Evolutionary conservation across 1,139 yeast genomes (phyloP).

Genomic region (Blastobotrys ciferrii): DNA sequence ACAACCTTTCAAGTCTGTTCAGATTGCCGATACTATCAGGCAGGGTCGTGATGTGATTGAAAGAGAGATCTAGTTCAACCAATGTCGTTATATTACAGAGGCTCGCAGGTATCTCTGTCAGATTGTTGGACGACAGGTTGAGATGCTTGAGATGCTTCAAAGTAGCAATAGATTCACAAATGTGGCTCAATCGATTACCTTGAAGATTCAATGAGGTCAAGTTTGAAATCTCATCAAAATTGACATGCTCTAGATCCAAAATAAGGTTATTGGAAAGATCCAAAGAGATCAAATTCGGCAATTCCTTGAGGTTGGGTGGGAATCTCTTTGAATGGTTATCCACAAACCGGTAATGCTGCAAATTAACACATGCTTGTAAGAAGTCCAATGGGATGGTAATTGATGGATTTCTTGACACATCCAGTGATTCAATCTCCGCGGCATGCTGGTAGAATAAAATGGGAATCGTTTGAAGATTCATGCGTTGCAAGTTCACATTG

Average conservation of each 20-base stretch:
- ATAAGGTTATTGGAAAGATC: conserved; percentile 50
- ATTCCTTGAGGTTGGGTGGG: conserved; percentile 71
- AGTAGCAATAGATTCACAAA: conserved; percentile 64
- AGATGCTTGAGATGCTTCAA: conserved; percentile 56
- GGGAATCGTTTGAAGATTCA: conserved; percentile 81
- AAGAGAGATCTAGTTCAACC: conserved; percentile 73
- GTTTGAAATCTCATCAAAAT: conserved; percentile 30
- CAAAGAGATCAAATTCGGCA: conserved; percentile 63
- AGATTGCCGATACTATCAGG: conserved; percentile 65
- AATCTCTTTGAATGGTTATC: conserved; percentile 71
- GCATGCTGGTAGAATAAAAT: conserved; percentile 79
- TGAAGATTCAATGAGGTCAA: conserved; percentile 43
- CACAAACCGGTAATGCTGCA: conserved; percentile 65
- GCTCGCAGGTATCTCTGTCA: conserved; percentile 65
- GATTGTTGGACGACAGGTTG: conserved; percentile 79
- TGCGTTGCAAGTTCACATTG: conserved; percentile 70
- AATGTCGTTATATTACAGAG: conserved; percentile 62
- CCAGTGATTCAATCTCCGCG: conserved; percentile 74
- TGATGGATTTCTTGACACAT: conserved; percentile 85
- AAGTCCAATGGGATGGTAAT: conserved; percentile 81
- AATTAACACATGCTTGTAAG: conserved; percentile 74
- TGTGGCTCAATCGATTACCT: conserved; percentile 65
- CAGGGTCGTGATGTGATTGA: conserved; percentile 62
- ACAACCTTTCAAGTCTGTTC: conserved; percentile 60
- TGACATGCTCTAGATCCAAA: conserved; percentile 32